Percentiles rank a stretch among this genome's conserved stretches.
phyloP scores from a whole-genome alignment of 2,329 filamentous ascomycete species.

The Fusarium sp. region DNA sequence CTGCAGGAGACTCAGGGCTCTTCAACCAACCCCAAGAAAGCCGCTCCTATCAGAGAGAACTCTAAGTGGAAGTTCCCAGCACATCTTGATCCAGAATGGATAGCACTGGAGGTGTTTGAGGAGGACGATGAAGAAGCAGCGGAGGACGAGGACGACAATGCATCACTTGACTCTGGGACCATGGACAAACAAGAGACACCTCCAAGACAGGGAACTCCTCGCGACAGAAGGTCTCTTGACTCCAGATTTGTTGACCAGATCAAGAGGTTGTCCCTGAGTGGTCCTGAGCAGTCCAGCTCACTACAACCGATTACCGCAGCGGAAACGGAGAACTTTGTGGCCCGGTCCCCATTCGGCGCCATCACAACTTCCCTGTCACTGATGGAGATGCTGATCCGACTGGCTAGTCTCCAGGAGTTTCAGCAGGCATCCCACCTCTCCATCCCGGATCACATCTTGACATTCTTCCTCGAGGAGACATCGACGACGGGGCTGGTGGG shows the following conservation, averaged over 20 bases:
- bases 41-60: not conserved
- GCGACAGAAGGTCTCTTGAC: conserved; percentile 47
- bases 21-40: not conserved
- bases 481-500: conserved; percentile 61
- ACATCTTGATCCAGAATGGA: conserved; percentile 87
- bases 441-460: conserved; percentile 86
- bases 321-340: conserved; percentile 44
- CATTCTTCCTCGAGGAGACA: conserved; percentile 78
- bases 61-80: conserved; percentile 61
- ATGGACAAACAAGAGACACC: conserved; percentile 43
- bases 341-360: conserved; percentile 59
- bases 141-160: conserved; percentile 56
- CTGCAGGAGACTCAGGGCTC: conserved; percentile 29
- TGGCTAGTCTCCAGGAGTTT: conserved; percentile 88
- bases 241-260: conserved; percentile 53
- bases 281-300: conserved; percentile 13
- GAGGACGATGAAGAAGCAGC: conserved; percentile 56
- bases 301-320: conserved; percentile 15
- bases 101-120: conserved; percentile 84
- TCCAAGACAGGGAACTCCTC: conserved; percentile 17
- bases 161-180: conserved; percentile 53
- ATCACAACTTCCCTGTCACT: conserved; percentile 71
- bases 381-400: conserved; percentile 85
- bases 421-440: conserved; percentile 89
- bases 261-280: conserved; percentile 50